Percentiles rank a stretch among this genome's conserved stretches.
phyloP scores from a whole-genome alignment of 768 basidiomycete genomes.

The Lactarius tabidus region DNA sequence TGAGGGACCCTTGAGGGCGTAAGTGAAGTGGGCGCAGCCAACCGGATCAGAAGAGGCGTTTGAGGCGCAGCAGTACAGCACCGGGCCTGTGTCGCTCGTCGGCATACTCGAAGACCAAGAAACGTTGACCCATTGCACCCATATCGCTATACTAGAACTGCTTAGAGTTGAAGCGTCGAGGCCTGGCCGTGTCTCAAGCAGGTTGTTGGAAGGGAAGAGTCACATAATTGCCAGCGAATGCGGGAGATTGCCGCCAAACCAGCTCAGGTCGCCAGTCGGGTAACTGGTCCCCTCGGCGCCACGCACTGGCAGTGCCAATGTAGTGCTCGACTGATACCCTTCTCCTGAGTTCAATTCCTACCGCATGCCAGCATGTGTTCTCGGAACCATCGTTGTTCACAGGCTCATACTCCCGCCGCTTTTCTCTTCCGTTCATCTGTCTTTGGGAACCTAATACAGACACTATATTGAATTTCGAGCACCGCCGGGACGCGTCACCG shows the following conservation, averaged over 20 bases:
- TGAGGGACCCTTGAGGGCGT: background rate
- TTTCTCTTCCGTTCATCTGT: too few species aligned
- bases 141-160: background rate
- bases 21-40: background rate
- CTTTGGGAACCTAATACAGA: too few species aligned
- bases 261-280: background rate
- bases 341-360: too few species aligned
- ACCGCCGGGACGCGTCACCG: too few species aligned
- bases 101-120: background rate
- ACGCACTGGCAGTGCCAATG: too few species aligned
- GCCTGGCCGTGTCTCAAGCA: background rate
- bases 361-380: too few species aligned
- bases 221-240: background rate
- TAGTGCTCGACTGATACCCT: too few species aligned
- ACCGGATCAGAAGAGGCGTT: background rate
- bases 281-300: too few species aligned
- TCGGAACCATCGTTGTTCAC: too few species aligned
- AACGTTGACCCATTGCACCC: background rate
- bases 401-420: too few species aligned
- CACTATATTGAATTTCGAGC: too few species aligned
- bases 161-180: background rate
- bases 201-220: background rate
- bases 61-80: background rate
- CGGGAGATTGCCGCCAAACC: background rate
- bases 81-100: background rate